phyloP scores from a whole-genome alignment of 1,284 basidiomycete species.

The Austroboletus novae-zelandiae region DNA sequence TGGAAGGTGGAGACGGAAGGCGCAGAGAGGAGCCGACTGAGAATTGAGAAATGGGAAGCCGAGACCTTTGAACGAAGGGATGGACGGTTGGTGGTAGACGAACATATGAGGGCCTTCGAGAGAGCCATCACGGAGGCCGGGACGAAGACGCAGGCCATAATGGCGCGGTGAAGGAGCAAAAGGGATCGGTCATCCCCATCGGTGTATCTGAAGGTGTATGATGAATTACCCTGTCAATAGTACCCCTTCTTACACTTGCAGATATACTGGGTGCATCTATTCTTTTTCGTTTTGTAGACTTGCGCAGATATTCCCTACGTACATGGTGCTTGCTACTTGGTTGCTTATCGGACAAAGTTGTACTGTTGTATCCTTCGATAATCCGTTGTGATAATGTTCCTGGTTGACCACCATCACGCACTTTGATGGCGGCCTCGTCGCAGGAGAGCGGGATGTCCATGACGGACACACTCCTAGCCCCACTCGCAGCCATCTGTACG shows the following conservation, averaged over 20 bases:
- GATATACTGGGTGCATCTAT: constrained; percentile 20
- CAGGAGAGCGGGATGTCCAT: constrained; percentile 32
- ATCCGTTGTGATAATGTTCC: too few relatives aligned
- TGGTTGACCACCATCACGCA: too few relatives aligned
- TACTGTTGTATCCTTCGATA: too few relatives aligned
- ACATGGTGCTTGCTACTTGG: background rate
- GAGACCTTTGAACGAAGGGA: constrained; percentile 46
- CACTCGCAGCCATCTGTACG: constrained; percentile 58
- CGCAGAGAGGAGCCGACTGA: constrained; percentile 69
- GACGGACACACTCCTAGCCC: constrained; percentile 58
- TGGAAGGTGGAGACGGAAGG: constrained; percentile 79
- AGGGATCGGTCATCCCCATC: background rate
- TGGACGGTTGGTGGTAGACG: constrained; percentile 66
- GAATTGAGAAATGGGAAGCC: constrained; percentile 76
- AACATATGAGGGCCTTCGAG: constrained; percentile 72
- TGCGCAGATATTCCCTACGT: background rate
- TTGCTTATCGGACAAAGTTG: too few relatives aligned
- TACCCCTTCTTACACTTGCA: constrained; percentile 7
- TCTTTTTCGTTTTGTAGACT: constrained; percentile 27
- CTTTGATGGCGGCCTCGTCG: constrained; percentile 5
- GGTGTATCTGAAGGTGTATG: constrained; percentile 2
- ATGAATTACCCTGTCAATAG: constrained; percentile 10
- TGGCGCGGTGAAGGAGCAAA: constrained; percentile 42
- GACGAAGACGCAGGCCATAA: constrained; percentile 71
- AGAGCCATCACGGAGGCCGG: constrained; percentile 66